phyloP scores from a whole-genome alignment of 257 asterid species.

The Solanum chilense region DNA sequence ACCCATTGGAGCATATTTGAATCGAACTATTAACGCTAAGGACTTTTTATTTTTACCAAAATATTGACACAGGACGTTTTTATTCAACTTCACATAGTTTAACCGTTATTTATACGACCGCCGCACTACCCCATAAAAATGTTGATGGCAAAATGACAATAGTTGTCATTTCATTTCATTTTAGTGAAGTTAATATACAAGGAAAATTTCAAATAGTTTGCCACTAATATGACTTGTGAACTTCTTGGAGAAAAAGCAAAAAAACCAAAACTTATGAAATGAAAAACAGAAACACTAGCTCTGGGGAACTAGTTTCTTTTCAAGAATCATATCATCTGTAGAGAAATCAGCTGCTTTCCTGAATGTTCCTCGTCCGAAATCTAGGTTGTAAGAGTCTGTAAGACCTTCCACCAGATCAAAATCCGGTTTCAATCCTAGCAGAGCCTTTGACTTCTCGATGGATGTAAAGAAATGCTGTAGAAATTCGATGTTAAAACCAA shows the following conservation, averaged over 20 bases:
- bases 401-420: slow-evolving; percentile 74
- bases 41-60: too few species aligned
- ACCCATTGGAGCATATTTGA: fast-evolving
- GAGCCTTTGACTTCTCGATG: slow-evolving; percentile 76
- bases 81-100: not conserved
- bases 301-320: slow-evolving; percentile 61
- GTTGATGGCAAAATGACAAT: not conserved
- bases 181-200: not conserved
- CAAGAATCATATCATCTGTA: slow-evolving; percentile 88
- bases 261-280: not conserved
- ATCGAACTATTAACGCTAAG: too few species aligned
- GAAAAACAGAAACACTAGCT: slow-evolving; percentile 9
- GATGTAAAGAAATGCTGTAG: slow-evolving; percentile 93
- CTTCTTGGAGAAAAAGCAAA: not conserved
- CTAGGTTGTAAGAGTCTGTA: slow-evolving; percentile 82
- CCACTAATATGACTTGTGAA: not conserved
- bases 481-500: not conserved
- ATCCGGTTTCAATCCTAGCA: slow-evolving; percentile 76
- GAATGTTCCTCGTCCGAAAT: slow-evolving; percentile 88
- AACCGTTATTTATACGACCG: not conserved
- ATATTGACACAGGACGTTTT: not conserved
- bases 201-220: not conserved
- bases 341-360: slow-evolving; percentile 91
- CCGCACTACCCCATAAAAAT: not conserved
- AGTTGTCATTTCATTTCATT: not conserved